phyloP scores from a whole-genome alignment of 164 flowering plant genomes.

The Magnolia kwangsiensis region DNA sequence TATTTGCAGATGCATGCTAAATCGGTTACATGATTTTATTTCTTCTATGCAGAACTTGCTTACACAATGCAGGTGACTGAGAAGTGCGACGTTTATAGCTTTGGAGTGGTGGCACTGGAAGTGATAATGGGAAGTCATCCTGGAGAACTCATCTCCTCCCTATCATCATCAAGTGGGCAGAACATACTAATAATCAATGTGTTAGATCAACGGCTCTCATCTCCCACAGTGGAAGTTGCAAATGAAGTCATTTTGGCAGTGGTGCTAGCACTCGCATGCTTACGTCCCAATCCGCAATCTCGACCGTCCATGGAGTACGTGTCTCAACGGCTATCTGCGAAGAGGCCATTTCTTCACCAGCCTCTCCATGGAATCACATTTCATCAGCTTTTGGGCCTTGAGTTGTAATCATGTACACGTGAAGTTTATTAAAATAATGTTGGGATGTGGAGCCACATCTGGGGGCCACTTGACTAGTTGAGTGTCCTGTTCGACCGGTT shows the following conservation, averaged over 20 bases:
- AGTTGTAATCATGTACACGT: not conserved
- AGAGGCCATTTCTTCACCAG: not conserved
- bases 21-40: not conserved
- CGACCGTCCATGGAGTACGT: constrained; percentile 12
- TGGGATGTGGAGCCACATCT: too few species aligned
- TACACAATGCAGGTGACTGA: constrained; percentile 12
- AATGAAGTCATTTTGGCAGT: not conserved
- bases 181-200: not conserved
- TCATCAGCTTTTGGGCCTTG: not conserved
- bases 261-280: constrained; percentile 6
- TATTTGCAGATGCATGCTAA: not conserved
- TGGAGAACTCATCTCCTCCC: constrained; percentile 2
- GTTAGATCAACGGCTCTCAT: constrained; percentile 4
- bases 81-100: constrained; percentile 17
- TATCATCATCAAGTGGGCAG: not conserved
- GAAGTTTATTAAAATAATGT: not conserved
- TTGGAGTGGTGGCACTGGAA: constrained; percentile 9
- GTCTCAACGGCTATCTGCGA: constrained; percentile 1
- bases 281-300: not conserved
- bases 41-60: constrained; percentile 7
- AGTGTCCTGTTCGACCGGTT: too few species aligned
- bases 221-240: not conserved
- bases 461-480: too few species aligned
- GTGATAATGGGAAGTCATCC: constrained; percentile 12
- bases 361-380: not conserved